A percentile compares a stretch with the other conserved stretches of the same genome.
phyloP scores from a whole-genome alignment of 2,329 filamentous ascomycete genomes.

The Alternaria postmessia region DNA sequence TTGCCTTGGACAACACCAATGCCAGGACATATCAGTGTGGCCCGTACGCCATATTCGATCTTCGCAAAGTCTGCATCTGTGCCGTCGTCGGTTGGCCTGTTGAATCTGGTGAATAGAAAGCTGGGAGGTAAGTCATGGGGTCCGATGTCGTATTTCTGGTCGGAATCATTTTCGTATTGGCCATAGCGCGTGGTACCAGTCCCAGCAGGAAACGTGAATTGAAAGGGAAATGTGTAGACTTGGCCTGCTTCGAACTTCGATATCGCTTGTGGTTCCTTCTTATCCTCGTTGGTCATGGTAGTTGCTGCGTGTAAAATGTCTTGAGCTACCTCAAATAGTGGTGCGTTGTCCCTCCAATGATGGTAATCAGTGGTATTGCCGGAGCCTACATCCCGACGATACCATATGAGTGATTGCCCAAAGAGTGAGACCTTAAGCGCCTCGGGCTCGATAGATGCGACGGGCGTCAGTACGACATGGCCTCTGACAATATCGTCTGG shows the following conservation, averaged over 20 bases:
- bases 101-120: conserved; percentile 17
- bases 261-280: not conserved
- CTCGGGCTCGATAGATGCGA: conserved; percentile 22
- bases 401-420: conserved; percentile 14
- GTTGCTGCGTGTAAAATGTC: conserved; percentile 21
- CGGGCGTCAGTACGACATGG: conserved; percentile 22
- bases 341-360: conserved; percentile 37
- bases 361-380: conserved; percentile 17
- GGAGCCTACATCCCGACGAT: not conserved
- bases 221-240: conserved; percentile 31
- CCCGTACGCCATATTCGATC: conserved; percentile 33
- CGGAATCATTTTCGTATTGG: conserved; percentile 26
- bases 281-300: not conserved
- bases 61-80: conserved; percentile 24
- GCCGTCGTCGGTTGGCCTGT: not conserved
- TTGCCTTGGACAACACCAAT: conserved; percentile 15
- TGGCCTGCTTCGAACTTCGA: conserved; percentile 16
- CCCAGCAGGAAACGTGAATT: conserved; percentile 28
- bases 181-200: conserved; percentile 23
- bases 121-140: conserved; percentile 37
- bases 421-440: conserved; percentile 33
- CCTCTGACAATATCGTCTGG: conserved; percentile 32
- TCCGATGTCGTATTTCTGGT: conserved; percentile 21
- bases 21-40: conserved; percentile 25
- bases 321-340: conserved; percentile 26